phyloP scores from a whole-genome alignment of 75 land plant genomes.

The Pinus tabuliformis region DNA sequence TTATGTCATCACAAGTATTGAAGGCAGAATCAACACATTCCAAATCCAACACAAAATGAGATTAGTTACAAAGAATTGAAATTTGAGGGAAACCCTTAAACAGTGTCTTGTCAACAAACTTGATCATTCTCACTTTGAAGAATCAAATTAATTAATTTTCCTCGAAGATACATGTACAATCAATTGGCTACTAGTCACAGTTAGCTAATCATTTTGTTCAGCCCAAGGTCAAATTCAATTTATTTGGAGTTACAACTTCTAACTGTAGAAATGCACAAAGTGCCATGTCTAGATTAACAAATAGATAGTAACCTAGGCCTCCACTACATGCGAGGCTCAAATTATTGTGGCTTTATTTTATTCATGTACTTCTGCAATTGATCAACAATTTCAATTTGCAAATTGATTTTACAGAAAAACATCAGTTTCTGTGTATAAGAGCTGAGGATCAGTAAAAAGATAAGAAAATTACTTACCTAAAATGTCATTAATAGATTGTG shows the following conservation, averaged over 20 bases:
- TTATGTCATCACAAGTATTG: neutral
- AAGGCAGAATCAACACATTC: neutral
- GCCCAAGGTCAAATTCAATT: neutral
- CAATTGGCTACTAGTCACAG: neutral
- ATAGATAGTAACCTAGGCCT: neutral
- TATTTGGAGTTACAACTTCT: neutral
- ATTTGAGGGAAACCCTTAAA: neutral
- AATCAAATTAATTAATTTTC: neutral
- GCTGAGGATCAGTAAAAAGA: neutral
- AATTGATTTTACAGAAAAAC: neutral
- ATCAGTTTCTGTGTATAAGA: neutral
- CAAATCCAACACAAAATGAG: neutral
- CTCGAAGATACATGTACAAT: neutral
- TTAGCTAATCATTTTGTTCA: neutral
- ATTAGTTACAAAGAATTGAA: neutral
- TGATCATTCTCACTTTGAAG: neutral
- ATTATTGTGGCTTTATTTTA: neutral
- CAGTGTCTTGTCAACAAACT: neutral
- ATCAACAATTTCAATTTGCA: conserved; percentile 3
- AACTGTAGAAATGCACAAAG: neutral
- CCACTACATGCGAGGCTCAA: neutral
- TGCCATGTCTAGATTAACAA: neutral
- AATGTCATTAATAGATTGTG: conserved; percentile 50
- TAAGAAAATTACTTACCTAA: conserved; percentile 39
- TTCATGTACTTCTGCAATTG: neutral